These are phyloP conservation scores for Pseudogymnoascus sp. DNA, from an alignment of 2,329 filamentous ascomycete species.

Conservation along the genomic window DNA sequence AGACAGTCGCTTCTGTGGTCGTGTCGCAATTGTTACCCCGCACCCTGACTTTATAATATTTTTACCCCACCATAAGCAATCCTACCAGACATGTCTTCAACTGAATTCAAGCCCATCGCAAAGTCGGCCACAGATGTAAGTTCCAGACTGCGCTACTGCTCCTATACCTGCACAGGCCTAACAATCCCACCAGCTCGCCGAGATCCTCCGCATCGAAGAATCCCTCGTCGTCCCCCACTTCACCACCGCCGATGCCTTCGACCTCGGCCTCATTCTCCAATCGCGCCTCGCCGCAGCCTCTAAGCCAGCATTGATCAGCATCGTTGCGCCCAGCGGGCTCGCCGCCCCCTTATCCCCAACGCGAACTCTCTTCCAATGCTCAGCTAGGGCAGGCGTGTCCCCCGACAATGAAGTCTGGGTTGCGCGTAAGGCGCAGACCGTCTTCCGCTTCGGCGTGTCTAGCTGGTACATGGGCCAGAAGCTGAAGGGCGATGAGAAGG, in stretches of 20 bases:
- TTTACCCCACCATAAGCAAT: not conserved
- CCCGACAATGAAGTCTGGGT: conserved; percentile 69
- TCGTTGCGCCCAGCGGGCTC: conserved; percentile 36
- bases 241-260: conserved; percentile 55
- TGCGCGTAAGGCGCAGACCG: conserved; percentile 60
- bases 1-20: not conserved
- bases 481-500: conserved; percentile 52
- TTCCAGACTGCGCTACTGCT: not conserved
- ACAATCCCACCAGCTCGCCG: conserved; percentile 21
- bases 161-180: not conserved
- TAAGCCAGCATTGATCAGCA: conserved; percentile 53
- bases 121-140: conserved; percentile 2
- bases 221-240: conserved; percentile 36
- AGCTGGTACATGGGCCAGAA: conserved; percentile 67
- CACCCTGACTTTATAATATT: not conserved
- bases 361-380: conserved; percentile 59
- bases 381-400: conserved; percentile 55
- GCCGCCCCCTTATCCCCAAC: conserved; percentile 32
- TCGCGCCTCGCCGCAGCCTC: conserved; percentile 49
- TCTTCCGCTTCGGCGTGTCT: conserved; percentile 60
- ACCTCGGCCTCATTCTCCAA: conserved; percentile 55
- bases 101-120: not conserved
- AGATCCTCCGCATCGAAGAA: conserved; percentile 24
- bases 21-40: conserved; percentile 2
- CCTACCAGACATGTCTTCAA: conserved; percentile 3